These are phyloP conservation scores for Setomelanomma holmii DNA, from an alignment of 2,329 filamentous ascomycete genomes.

Conservation along the genomic window DNA sequence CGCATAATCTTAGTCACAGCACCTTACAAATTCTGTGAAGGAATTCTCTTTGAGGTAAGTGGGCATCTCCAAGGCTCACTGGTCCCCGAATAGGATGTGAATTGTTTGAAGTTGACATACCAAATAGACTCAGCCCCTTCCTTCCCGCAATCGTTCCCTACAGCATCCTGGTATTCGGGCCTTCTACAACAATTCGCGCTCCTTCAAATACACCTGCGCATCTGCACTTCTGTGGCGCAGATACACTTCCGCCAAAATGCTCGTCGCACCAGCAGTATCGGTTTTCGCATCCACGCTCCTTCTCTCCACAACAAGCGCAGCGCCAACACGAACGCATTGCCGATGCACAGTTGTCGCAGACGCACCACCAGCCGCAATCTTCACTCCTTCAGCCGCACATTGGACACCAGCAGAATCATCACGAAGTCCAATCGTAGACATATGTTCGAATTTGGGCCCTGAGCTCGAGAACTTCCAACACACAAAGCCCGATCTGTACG, in stretches of 20 bases:
- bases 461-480: conserved; percentile 35
- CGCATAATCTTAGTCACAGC: neutral
- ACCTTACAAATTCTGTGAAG: neutral
- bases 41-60: neutral
- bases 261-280: conserved; percentile 15
- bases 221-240: neutral
- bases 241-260: conserved; percentile 12
- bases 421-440: conserved; percentile 20
- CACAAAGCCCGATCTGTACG: conserved; percentile 35
- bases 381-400: conserved; percentile 29
- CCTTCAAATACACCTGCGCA: neutral
- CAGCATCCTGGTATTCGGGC: conserved; percentile 1
- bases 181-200: neutral
- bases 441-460: conserved; percentile 32
- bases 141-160: neutral
- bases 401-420: conserved; percentile 26
- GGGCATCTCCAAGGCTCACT: neutral
- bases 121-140: conserved; percentile 5
- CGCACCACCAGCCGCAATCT: conserved; percentile 10
- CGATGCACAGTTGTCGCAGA: conserved; percentile 35
- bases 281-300: conserved; percentile 17
- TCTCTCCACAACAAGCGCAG: conserved; percentile 25
- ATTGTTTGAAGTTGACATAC: conserved; percentile 4
- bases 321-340: conserved; percentile 37
- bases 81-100: neutral